Evolutionary conservation across 108 stramenopile species (phyloP), one percentile per base, ranked within the genome.

Genomic region (Asterionellopsis glacialis): DNA sequence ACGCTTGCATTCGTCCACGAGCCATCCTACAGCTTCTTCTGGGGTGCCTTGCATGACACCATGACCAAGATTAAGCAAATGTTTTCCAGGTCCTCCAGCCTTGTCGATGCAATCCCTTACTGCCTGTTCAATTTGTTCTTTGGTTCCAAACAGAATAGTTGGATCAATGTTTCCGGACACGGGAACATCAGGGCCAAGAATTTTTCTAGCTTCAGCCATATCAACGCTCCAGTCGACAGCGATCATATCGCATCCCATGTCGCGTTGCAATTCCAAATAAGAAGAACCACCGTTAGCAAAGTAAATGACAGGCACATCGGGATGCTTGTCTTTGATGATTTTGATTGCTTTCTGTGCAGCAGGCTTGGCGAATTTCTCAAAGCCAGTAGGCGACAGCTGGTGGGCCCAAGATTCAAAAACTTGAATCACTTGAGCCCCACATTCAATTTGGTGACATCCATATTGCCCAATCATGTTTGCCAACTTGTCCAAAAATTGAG

Each of bases 361-460:
- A 13, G 93, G 93, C 55, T 96, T 96, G 63, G 90, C 94, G 65
- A 87, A 98, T 26, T 70, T 41, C 53, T 80, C 83, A 75, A 97
- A 99, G 50, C 77, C 64, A 12, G 64, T 55, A 9, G 96, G 96
- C 39, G 73, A 74, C 47, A 97, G 53, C 61, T 98, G 97, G 72
- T 97, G 97, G 18, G 97, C 97, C 95, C 95, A 97, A 27, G 83
- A 86, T 76, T 99, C 98, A 75, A 99, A 99, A 3, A 99, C 84
- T 76, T 99, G 97, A 63, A 99, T 85, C 18, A 98, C 95, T 67
- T 97, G 92, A 0, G 97, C 98, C 12, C 98, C 98, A 52, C 87
- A 89, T 45, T 97, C 96, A 26, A 97, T 91, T 79, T 99, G 97
- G 72, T 96, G 90, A 51, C 88, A 86, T 14, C 90, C 96, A 65